phyloP scores from a whole-genome alignment of 345 rosid species.

The Moricandia moricandioides region DNA sequence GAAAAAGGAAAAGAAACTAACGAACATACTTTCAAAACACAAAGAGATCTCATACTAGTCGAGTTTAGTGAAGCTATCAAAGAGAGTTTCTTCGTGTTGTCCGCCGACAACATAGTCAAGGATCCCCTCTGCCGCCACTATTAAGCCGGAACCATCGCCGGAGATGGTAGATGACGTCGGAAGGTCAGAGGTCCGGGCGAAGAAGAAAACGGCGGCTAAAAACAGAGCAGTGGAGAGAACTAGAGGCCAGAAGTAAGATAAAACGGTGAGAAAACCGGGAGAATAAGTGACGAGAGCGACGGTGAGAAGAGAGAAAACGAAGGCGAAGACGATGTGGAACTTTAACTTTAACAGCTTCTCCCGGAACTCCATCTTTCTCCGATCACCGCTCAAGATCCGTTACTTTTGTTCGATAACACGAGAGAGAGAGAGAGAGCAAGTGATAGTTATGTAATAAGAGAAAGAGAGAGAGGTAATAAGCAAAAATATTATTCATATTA shows the following conservation, averaged over 20 bases:
- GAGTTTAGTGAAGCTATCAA: constrained; percentile 31
- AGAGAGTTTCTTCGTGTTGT: constrained; percentile 40
- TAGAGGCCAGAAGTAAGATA: constrained; percentile 92
- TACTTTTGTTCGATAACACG: background rate
- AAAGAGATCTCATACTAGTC: constrained; percentile 28
- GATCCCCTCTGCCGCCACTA: constrained; percentile 62
- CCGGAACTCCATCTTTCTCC: constrained; percentile 54
- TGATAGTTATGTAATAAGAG: background rate
- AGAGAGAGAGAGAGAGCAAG: constrained; percentile 2
- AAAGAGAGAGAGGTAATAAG: background rate
- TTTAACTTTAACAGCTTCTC: constrained; percentile 56
- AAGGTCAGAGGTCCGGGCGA: constrained; percentile 49
- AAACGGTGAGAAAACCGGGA: constrained; percentile 66
- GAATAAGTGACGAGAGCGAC: constrained; percentile 47
- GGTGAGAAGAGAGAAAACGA: constrained; percentile 33
- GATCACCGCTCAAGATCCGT: constrained; percentile 21
- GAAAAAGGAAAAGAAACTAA: background rate
- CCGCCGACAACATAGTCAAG: constrained; percentile 79
- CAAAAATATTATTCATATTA: constrained; percentile 6
- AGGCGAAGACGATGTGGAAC: constrained; percentile 47
- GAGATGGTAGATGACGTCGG: constrained; percentile 30
- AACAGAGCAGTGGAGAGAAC: constrained; percentile 84
- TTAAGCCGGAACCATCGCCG: constrained; percentile 41
- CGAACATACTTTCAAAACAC: background rate
- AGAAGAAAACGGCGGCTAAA: constrained; percentile 64